Evolutionary conservation across 495 filamentous ascomycete species (phyloP).

Genomic region (Geopyxis carbonaria): DNA sequence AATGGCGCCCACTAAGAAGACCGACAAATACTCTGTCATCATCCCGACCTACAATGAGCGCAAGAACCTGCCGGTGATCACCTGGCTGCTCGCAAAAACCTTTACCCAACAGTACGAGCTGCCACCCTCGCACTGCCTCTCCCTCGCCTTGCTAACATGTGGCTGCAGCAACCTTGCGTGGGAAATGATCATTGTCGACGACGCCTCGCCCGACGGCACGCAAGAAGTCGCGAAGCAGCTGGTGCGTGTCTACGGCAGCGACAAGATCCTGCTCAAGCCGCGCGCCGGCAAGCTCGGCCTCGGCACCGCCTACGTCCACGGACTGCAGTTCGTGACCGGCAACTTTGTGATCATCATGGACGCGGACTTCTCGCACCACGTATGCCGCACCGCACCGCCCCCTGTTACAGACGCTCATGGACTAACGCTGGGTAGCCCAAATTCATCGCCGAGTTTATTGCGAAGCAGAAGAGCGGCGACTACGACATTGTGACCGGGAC

Average conservation of each 20-base stretch:
- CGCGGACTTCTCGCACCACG: slow-evolving; percentile 94
- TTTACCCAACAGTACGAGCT: slow-evolving; percentile 60
- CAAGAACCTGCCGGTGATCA: slow-evolving; percentile 86
- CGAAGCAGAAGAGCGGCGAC: slow-evolving; percentile 32
- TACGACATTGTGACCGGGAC: slow-evolving; percentile 97
- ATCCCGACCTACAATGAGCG: slow-evolving; percentile 98
- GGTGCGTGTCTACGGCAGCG: slow-evolving; percentile 55
- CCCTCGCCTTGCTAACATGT: neutral
- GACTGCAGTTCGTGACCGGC: slow-evolving; percentile 67
- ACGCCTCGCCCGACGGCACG: slow-evolving; percentile 91
- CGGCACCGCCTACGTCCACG: slow-evolving; percentile 93
- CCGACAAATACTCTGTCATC: slow-evolving; percentile 87
- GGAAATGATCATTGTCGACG: slow-evolving; percentile 90
- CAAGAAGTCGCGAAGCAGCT: slow-evolving; percentile 80
- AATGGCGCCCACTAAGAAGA: slow-evolving; percentile 32
- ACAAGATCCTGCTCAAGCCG: slow-evolving; percentile 65
- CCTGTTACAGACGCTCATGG: slow-evolving; percentile 1
- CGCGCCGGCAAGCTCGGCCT: slow-evolving; percentile 89
- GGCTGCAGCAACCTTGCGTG: slow-evolving; percentile 70
- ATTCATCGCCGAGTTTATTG: slow-evolving; percentile 25
- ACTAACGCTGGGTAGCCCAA: slow-evolving; percentile 15
- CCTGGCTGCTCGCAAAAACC: slow-evolving; percentile 77
- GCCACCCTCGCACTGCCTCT: slow-evolving; percentile 1
- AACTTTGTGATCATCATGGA: slow-evolving; percentile 99
- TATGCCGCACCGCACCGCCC: slow-evolving; percentile 15